These are phyloP conservation scores for Curvularia sp. DNA, from an alignment of 2,329 filamentous ascomycete species.

Conservation along the genomic window DNA sequence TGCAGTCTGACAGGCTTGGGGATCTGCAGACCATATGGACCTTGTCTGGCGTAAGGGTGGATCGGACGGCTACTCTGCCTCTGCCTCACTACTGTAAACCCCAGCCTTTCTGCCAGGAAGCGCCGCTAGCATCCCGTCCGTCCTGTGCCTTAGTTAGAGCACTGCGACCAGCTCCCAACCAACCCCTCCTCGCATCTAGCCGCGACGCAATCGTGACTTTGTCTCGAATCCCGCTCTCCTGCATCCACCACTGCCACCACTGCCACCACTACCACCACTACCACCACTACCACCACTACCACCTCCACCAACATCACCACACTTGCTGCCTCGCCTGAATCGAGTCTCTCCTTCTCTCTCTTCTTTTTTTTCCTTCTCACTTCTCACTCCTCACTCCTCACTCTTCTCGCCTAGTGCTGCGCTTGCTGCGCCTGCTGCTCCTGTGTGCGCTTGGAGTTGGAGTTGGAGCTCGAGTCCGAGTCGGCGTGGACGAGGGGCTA, in stretches of 20 bases:
- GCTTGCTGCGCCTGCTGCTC: not conserved
- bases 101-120: constrained; percentile 39
- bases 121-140: constrained; percentile 35
- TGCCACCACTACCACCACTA: not conserved
- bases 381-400: not conserved
- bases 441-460: constrained; percentile 26
- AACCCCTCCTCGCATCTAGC: constrained; percentile 40
- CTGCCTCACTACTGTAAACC: constrained; percentile 17
- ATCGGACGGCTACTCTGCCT: constrained; percentile 32
- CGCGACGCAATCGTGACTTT: constrained; percentile 39
- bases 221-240: constrained; percentile 36
- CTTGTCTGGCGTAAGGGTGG: constrained; percentile 29
- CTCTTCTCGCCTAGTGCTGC: not conserved
- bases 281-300: not conserved
- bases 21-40: constrained; percentile 29
- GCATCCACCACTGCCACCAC: constrained; percentile 23
- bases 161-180: constrained; percentile 13
- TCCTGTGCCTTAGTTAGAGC: constrained; percentile 27
- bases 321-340: constrained; percentile 22
- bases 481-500: constrained; percentile 32
- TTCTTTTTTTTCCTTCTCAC: constrained; percentile 22
- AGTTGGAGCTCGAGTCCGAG: constrained; percentile 7
- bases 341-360: constrained; percentile 16
- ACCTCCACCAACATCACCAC: not conserved
- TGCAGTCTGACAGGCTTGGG: constrained; percentile 29